Base-by-base conservation (phyloP, 306 rosid genomes). In the Cicer cuneatum region DNA sequence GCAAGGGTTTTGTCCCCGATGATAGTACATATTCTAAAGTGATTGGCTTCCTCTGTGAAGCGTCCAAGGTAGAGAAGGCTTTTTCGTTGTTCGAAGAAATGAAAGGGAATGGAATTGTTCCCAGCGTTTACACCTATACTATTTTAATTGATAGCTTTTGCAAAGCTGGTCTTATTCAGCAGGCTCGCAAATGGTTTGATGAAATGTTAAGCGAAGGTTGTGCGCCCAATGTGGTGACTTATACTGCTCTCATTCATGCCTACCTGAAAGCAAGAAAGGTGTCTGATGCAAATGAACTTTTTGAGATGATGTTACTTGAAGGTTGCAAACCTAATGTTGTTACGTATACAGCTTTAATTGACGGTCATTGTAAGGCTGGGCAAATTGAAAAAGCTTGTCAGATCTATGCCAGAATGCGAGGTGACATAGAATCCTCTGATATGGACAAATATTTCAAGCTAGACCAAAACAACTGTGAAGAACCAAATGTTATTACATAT, bases 341-440 rank as follows among this genome's bases (percentile, higher is more conserved):
- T 38, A 88, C 96, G 2, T 88, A 88, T 84, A 89, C 92, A 8
- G 92, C 96, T 85, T 84, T 92, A 82, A 88, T 92, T 72, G 97
- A 92, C 61, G 97, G 97, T 60, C 86, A 85, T 71, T 88, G 96
- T 73, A 92, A 92, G 79, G 88, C 92, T 72, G 93, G 97, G 67
- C 85, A 83, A 40, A 75, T 84, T 79, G 96, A 86, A 78, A 88
- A 87, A 79, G 97, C 97, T 62, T 89, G 89, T 72, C 86, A 86
- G 80, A 85, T 92, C 80, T 89, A 88, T 78, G 90, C 85, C 8
- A 89, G 85, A 79, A 88, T 92, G 96, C 87, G 73, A 78, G 92
- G 93, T 75, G 80, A 85, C 73, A 2, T 83, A 49, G 86, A 84
- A 52, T 51, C 71, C 61, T 73, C 88, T 72, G 96, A 83, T 37